Evolutionary conservation across 257 asterid genomes (phyloP).

Genomic region (Solanum peruvianum): DNA sequence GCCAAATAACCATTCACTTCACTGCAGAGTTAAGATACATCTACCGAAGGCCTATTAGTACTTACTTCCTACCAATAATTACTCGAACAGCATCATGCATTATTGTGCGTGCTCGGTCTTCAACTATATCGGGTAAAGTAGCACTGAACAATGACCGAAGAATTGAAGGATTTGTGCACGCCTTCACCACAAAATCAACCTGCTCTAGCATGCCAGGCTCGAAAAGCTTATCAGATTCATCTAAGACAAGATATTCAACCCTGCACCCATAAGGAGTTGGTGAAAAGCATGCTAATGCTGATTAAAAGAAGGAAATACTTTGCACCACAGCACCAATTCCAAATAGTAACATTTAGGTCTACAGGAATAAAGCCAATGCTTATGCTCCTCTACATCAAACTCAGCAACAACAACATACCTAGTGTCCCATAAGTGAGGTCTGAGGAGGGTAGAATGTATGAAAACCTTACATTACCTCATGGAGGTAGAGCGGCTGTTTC

Average conservation of each 20-base stretch:
- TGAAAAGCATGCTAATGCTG: neutral
- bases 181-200: constrained; percentile 86
- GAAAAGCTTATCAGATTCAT: constrained; percentile 87
- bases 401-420: neutral
- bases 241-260: constrained; percentile 85
- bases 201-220: constrained; percentile 87
- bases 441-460: neutral
- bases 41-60: neutral
- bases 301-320: neutral
- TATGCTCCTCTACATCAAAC: neutral
- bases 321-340: neutral
- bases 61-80: constrained; percentile 87
- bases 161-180: constrained; percentile 92
- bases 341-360: neutral
- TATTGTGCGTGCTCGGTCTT: constrained; percentile 84
- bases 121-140: constrained; percentile 87
- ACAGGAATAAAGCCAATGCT: neutral
- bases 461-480: neutral
- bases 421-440: neutral
- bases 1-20: neutral
- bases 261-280: constrained; percentile 21
- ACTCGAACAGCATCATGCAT: constrained; percentile 92
- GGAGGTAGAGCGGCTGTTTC: neutral
- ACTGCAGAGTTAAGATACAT: neutral
- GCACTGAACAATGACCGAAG: constrained; percentile 79